These are phyloP conservation scores for Tetrapisispora arboricola DNA, from an alignment of 805 yeast genomes.

Conservation along the genomic window DNA sequence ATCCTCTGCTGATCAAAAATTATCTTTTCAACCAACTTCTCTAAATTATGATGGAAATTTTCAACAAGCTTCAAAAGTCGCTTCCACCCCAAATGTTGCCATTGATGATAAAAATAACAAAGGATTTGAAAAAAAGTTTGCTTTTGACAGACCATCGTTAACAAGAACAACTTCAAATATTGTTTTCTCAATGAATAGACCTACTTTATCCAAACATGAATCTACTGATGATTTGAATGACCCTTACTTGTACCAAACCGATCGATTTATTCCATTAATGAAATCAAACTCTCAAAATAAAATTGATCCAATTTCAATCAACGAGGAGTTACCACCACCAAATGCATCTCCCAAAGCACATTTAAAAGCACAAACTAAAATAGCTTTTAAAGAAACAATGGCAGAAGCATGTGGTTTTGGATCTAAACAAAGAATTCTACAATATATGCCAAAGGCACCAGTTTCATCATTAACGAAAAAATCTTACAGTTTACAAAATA, in stretches of 20 bases:
- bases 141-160: not conserved
- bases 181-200: not conserved
- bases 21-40: too few species aligned
- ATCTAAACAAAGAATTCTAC: slow-evolving; percentile 70
- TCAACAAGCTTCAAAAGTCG: too few species aligned
- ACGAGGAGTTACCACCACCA: slow-evolving; percentile 37
- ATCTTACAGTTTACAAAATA: slow-evolving; percentile 21
- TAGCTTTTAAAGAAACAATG: slow-evolving; percentile 62
- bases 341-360: slow-evolving; percentile 38
- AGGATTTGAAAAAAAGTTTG: too few species aligned
- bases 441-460: slow-evolving; percentile 83
- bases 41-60: too few species aligned
- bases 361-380: slow-evolving; percentile 34
- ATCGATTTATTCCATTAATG: slow-evolving; percentile 53
- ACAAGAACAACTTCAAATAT: slow-evolving; percentile 1
- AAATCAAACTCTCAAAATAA: slow-evolving; percentile 34
- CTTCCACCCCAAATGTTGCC: not conserved
- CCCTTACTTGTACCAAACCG: slow-evolving; percentile 32
- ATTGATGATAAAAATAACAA: not conserved
- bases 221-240: slow-evolving; percentile 12
- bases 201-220: not conserved
- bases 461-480: slow-evolving; percentile 29
- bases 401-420: slow-evolving; percentile 93
- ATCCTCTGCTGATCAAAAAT: too few species aligned
- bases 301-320: slow-evolving; percentile 17